A percentile compares a stretch with the other conserved stretches of the same genome.
phyloP scores from a whole-genome alignment of 495 filamentous ascomycete genomes.

The Podospora conica region DNA sequence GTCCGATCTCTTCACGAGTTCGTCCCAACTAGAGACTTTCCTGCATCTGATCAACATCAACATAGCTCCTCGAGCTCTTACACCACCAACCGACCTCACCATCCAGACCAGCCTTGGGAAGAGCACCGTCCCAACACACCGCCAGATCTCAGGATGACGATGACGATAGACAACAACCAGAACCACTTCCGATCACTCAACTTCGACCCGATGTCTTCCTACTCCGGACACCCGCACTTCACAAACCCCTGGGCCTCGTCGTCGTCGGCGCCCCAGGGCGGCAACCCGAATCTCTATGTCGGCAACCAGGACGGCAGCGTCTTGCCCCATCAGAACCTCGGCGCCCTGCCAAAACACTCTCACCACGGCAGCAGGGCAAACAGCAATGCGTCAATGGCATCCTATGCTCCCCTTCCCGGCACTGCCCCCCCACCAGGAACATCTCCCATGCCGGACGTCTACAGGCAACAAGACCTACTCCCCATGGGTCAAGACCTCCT shows the following conservation, averaged over 20 bases:
- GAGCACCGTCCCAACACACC: background rate
- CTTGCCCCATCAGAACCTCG: slow-evolving; percentile 41
- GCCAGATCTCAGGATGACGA: slow-evolving; percentile 54
- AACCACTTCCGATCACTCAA: slow-evolving; percentile 75
- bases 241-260: slow-evolving; percentile 81
- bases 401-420: slow-evolving; percentile 60
- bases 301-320: slow-evolving; percentile 26
- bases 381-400: slow-evolving; percentile 58
- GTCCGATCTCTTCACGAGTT: slow-evolving; percentile 37
- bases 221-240: slow-evolving; percentile 68
- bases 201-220: slow-evolving; percentile 68
- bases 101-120: background rate
- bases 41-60: slow-evolving; percentile 52
- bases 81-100: slow-evolving; percentile 12
- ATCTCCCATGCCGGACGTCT: slow-evolving; percentile 60
- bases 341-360: slow-evolving; percentile 35
- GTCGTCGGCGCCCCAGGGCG: slow-evolving; percentile 26
- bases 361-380: slow-evolving; percentile 21
- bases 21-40: slow-evolving; percentile 36
- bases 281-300: slow-evolving; percentile 52
- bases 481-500: slow-evolving; percentile 68
- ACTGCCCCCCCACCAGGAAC: slow-evolving; percentile 68
- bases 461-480: slow-evolving; percentile 59
- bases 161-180: slow-evolving; percentile 78
- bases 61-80: slow-evolving; percentile 27